Base-by-base conservation (phyloP, 495 filamentous ascomycete species). In the Antarctomyces pellizariae region DNA sequence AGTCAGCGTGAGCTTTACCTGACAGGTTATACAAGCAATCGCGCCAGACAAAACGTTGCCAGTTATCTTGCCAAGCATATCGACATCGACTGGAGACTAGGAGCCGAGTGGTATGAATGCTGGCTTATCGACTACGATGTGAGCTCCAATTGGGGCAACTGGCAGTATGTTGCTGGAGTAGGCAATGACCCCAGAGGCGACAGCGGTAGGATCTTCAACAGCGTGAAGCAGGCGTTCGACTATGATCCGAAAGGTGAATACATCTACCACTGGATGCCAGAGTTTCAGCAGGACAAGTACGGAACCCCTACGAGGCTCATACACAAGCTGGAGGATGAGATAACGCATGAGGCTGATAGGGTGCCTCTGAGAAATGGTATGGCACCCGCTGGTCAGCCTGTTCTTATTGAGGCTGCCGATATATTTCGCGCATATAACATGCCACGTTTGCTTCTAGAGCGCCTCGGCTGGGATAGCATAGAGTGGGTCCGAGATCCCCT, bases 91-190 rank as follows among this genome's bases (percentile, higher is more conserved):
- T 80, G 74, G 74, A 57, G 71, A 5, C 49, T 75, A 13, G 74
- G 74, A 3, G 73, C 69, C 3, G 74, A 80, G 43, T 80, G 71
- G 71, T 78, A 76, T 41, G 74, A 78, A 41, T 57, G 53, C 34
- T 39, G 67, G 30, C 56, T 78, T 7, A 50, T 65, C 16, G 74
- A 78, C 39, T 77, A 78, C 42, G 74, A 80, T 35, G 50, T 72
- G 7, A 58, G 57, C 18, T 67, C 54, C 24, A 78, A 79, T 40
- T 80, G 70, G 71, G 65, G 65, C 19, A 77, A 75, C 37, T 80
- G 71, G 74, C 70, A 75, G 46, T 77, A 78, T 36, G 58, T 64
- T 5, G 56, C 70, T 0, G 73, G 74, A 4, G 71, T 78, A 0
- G 74, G 74, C 12, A 78, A 76, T 40, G 73, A 77, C 38, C 74